These are phyloP conservation scores for Chaetomiaceae sp. DNA, from an alignment of 2,329 filamentous ascomycete species.

Conservation along the genomic window DNA sequence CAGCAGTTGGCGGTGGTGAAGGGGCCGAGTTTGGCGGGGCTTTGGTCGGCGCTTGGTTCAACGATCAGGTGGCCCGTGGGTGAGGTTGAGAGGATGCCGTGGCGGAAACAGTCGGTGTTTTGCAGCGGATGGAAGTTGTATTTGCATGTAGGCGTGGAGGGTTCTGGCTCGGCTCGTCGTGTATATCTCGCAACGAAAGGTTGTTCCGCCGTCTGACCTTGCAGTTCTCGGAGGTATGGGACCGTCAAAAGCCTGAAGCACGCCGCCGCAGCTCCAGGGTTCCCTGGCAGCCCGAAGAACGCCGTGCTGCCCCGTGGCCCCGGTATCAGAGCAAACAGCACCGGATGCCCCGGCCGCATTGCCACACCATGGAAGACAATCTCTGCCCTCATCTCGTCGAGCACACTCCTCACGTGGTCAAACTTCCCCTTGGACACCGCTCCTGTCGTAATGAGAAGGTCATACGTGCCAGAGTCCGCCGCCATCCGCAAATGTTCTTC, in stretches of 20 bases:
- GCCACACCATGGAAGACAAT: conserved; percentile 28
- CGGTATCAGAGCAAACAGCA: conserved; percentile 27
- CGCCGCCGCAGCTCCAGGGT: conserved; percentile 28
- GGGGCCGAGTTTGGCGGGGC: conserved; percentile 11
- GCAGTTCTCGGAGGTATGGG: conserved; percentile 24
- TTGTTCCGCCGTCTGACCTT: conserved; percentile 13
- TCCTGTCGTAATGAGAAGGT: conserved; percentile 29
- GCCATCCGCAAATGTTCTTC: not conserved
- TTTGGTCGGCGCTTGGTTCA: conserved; percentile 10
- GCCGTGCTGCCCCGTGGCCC: conserved; percentile 9
- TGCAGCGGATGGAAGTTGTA: not conserved
- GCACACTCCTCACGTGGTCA: conserved; percentile 25
- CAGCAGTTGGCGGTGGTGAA: conserved; percentile 13
- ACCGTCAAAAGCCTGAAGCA: conserved; percentile 29
- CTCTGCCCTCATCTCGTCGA: conserved; percentile 23
- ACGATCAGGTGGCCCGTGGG: not conserved
- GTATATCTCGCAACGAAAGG: conserved; percentile 4
- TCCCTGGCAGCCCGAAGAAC: conserved; percentile 30
- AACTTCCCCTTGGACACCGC: conserved; percentile 29
- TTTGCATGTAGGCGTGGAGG: not conserved
- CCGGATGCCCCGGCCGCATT: conserved; percentile 30
- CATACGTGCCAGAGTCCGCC: conserved; percentile 15
- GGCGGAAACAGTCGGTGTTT: conserved; percentile 6
- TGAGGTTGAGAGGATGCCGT: conserved; percentile 5
- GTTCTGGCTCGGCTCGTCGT: not conserved